phyloP scores from a whole-genome alignment of 495 filamentous ascomycete genomes.

The Hapsidospora chrysogenum region DNA sequence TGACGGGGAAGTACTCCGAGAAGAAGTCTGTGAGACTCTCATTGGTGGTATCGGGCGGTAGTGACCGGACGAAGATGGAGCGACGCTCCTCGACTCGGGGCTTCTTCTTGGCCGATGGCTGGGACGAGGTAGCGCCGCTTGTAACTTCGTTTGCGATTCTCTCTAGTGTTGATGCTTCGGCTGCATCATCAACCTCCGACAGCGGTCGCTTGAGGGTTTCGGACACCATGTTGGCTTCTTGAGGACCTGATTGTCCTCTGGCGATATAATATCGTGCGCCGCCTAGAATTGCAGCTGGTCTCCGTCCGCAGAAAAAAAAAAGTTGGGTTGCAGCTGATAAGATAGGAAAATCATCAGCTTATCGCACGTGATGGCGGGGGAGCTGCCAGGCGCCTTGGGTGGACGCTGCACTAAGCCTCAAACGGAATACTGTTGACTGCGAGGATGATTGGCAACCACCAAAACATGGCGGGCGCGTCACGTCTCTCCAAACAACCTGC shows the following conservation, averaged over 20 bases:
- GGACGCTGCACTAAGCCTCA: slow-evolving; percentile 7
- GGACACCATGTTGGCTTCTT: too few relatives aligned
- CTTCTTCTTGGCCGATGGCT: slow-evolving; percentile 16
- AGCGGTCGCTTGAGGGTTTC: neutral
- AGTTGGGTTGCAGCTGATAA: slow-evolving; percentile 6
- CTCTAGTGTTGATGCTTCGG: neutral
- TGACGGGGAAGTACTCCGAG: slow-evolving; percentile 83
- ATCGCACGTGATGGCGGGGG: slow-evolving; percentile 3
- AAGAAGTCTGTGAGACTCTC: slow-evolving; percentile 75
- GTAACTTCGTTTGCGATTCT: neutral
- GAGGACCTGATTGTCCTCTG: too few relatives aligned
- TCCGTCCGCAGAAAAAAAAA: slow-evolving; percentile 7
- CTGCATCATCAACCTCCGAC: neutral
- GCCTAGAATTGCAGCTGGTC: neutral
- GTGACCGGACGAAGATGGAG: slow-evolving; percentile 79
- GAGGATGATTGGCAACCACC: too few relatives aligned
- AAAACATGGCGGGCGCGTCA: too few relatives aligned
- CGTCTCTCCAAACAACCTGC: slow-evolving; percentile 1
- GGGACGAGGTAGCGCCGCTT: neutral
- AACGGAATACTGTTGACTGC: slow-evolving; percentile 5
- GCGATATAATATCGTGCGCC: too few relatives aligned
- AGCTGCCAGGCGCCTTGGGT: too few relatives aligned
- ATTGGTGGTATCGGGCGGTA: slow-evolving; percentile 61
- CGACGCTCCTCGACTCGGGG: slow-evolving; percentile 31
- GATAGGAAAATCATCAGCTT: neutral